Base-by-base conservation (phyloP, 2,329 filamentous ascomycete genomes). In the Dactylellina haptotyla region DNA sequence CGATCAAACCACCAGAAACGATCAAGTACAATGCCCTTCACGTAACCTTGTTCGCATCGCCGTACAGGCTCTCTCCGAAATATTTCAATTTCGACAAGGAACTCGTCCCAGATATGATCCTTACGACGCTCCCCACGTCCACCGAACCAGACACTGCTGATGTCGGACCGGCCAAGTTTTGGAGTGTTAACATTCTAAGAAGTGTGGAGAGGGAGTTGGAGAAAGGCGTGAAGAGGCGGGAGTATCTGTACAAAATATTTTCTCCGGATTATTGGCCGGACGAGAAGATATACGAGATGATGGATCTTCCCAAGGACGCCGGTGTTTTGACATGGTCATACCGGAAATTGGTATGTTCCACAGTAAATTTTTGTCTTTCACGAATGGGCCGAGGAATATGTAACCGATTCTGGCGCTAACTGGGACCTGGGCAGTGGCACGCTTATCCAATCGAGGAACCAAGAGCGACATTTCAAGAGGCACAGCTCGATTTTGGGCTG, bases 21-120 rank as follows among this genome's bases (percentile, higher is more conserved):
- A 89, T 97, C n/a, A 90, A 92, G 0, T 99, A 97, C 80, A 91
- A 92, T 1, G 86, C 87, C 51, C 85, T 98, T 0, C 90, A 98
- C 78, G 94, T 97, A 58, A 98, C 94, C 0, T 86, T 98, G 0
- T 94, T 99, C 78, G 85, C 93, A 0, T 91, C 92, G 0, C 88
- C 91, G 0, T 87, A 88, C 77, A 84, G 82, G n/a, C 85, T 96
- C n/a, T 88, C 87, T 18, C 85, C 90, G 0, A 80, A 80, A 1
- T 93, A 88, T 79, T 98, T 98, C 83, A 87, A 87, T 64, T 84
- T 96, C 1, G 79, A 84, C 0, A 84, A 82, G n/a, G 81, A 83
- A 28, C 80, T 83, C 14, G 87, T 90, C 0, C 95, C 95, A 0
- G 87, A 87, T 70, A 88, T 87, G 18, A 86, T 99, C 50, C 87